phyloP scores from a whole-genome alignment of 768 basidiomycete species.

The Tephrocybe sp. region DNA sequence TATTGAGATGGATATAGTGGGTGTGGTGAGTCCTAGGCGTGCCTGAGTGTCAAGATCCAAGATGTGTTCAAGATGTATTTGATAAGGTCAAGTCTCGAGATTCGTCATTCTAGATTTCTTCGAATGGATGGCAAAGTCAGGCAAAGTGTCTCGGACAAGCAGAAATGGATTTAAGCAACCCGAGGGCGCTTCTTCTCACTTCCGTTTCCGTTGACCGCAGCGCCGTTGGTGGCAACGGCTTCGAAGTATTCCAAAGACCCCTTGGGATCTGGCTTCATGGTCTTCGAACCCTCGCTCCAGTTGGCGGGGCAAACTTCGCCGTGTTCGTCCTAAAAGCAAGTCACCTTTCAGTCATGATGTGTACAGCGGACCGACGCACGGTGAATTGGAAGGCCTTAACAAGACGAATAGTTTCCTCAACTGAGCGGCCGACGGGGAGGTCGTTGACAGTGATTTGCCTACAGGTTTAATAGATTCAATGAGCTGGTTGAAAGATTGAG shows the following conservation, averaged over 20 bases:
- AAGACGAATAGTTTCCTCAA: conserved; percentile 89
- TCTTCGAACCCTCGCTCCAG: conserved; percentile 81
- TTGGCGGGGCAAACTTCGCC: conserved; percentile 94
- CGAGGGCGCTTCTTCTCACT: conserved; percentile 59
- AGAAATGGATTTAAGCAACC: conserved; percentile 18
- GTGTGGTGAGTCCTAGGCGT: background rate
- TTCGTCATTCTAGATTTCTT: background rate
- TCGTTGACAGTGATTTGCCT: conserved; percentile 91
- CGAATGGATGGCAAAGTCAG: background rate
- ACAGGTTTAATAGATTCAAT: background rate
- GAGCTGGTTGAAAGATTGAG: background rate
- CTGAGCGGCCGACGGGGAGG: conserved; percentile 92
- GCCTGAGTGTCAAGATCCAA: background rate
- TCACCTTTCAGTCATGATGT: conserved; percentile 2
- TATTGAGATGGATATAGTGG: background rate
- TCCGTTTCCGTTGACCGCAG: conserved; percentile 31
- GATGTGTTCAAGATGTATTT: background rate
- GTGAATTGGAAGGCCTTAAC: conserved; percentile 93
- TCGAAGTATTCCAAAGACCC: conserved; percentile 76
- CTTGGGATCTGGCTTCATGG: conserved; percentile 79
- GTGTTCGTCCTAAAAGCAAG: conserved; percentile 62
- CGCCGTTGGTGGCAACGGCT: conserved; percentile 23
- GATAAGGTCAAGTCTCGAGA: background rate
- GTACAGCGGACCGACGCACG: conserved; percentile 36
- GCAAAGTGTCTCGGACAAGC: background rate